phyloP scores from a whole-genome alignment of 2,329 filamentous ascomycete genomes.

The Fusarium humuli region DNA sequence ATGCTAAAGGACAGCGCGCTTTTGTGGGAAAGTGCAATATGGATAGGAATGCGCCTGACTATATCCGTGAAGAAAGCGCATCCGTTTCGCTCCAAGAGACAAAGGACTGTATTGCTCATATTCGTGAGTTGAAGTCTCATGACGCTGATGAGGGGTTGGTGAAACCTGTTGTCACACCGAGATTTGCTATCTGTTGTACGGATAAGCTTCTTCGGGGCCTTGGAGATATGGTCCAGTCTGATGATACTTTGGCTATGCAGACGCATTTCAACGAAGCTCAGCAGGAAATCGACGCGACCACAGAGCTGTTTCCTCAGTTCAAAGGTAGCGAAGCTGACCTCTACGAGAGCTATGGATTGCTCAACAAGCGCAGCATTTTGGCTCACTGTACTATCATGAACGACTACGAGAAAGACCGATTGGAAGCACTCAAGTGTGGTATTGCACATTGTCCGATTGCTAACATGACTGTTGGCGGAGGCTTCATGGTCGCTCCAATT shows the following conservation, averaged over 20 bases:
- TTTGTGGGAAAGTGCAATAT: constrained; percentile 27
- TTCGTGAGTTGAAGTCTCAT: not conserved
- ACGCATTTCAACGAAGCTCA: constrained; percentile 29
- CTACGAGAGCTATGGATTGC: constrained; percentile 10
- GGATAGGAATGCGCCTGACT: constrained; percentile 19
- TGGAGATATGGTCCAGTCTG: constrained; percentile 8
- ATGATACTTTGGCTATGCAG: constrained; percentile 14
- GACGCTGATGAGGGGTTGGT: not conserved
- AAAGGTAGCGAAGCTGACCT: constrained; percentile 19
- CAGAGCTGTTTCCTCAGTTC: constrained; percentile 8
- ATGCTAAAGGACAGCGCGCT: constrained; percentile 6
- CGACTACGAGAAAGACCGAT: constrained; percentile 5
- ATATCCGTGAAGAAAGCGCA: constrained; percentile 8
- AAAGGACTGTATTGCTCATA: constrained; percentile 14
- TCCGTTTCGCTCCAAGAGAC: constrained; percentile 7
- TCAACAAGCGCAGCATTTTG: constrained; percentile 17
- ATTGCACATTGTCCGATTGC: constrained; percentile 20
- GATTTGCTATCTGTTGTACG: constrained; percentile 24
- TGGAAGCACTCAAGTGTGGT: not conserved
- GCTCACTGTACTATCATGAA: constrained; percentile 27
- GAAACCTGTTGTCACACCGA: constrained; percentile 13
- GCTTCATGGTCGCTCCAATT: constrained; percentile 21
- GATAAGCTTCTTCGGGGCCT: constrained; percentile 18
- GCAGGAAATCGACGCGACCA: constrained; percentile 18
- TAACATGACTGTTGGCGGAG: constrained; percentile 19